Conservation (phyloP, 345 rosid genomes). For the Pistacia vera region DNA sequence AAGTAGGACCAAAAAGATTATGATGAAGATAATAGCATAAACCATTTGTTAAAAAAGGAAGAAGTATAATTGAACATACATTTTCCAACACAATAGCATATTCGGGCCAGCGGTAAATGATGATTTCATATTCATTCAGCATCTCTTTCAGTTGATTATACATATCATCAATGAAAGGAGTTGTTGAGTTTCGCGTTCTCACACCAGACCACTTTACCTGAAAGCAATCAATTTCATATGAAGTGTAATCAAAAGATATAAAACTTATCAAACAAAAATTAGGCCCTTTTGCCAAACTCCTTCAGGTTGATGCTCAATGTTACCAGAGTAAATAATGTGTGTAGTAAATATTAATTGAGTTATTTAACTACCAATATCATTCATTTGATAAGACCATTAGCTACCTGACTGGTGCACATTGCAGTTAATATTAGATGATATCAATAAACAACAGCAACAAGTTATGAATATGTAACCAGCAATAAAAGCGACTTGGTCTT, state of each 20-base stretch:
- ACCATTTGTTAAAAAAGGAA: background rate
- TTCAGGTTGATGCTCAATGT: background rate
- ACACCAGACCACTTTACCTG: conserved; percentile 85
- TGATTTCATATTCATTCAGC: conserved; percentile 71
- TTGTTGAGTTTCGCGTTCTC: conserved; percentile 70
- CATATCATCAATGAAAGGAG: conserved; percentile 93
- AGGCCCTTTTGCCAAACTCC: background rate
- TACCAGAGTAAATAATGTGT: background rate
- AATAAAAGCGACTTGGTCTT: background rate
- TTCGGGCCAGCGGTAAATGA: conserved; percentile 91
- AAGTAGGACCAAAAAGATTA: background rate
- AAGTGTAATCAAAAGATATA: conserved; percentile 11
- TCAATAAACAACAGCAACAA: background rate
- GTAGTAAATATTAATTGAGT: background rate
- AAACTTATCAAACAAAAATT: background rate
- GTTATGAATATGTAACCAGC: background rate
- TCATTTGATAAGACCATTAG: background rate
- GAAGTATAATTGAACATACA: conserved; percentile 40
- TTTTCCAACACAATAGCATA: conserved; percentile 75
- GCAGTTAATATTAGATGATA: background rate
- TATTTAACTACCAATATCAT: background rate
- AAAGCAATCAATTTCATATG: conserved; percentile 27
- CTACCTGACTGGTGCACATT: background rate
- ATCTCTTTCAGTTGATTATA: conserved; percentile 70
- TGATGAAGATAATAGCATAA: background rate